A percentile compares a stretch with the other conserved stretches of the same genome.
Evolutionary conservation across 1,139 yeast species (phyloP).

Genomic region (Blastobotrys serpentis): DNA sequence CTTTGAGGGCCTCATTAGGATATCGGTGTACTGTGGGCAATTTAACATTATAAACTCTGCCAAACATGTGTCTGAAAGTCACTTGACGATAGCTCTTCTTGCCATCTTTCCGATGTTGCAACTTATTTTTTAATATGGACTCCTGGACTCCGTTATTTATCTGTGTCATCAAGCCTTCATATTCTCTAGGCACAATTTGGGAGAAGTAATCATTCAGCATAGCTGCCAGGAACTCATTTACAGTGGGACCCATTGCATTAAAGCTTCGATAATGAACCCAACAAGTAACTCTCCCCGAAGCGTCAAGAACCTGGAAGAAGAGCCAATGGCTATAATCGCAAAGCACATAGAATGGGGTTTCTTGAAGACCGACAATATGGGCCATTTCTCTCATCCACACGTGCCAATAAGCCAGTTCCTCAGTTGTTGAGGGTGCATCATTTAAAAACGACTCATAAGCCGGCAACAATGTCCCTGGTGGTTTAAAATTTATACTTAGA

Average conservation of each 20-base stretch:
- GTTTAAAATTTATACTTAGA: background rate
- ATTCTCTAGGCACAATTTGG: too few relatives aligned
- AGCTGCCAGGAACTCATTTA: conserved; percentile 21
- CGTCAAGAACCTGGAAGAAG: conserved; percentile 20
- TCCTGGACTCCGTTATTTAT: too few relatives aligned
- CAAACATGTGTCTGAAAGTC: too few relatives aligned
- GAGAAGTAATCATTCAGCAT: conserved; percentile 5
- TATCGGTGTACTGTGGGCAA: too few relatives aligned
- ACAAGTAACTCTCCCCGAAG: conserved; percentile 3
- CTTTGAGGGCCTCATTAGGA: too few relatives aligned
- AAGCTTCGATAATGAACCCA: conserved; percentile 15
- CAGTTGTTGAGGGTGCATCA: too few relatives aligned
- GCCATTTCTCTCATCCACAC: conserved; percentile 9
- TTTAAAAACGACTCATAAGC: background rate
- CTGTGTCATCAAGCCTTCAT: too few relatives aligned
- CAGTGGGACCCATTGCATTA: conserved; percentile 18
- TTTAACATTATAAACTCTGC: too few relatives aligned
- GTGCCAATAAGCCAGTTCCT: too few relatives aligned
- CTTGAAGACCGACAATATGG: background rate
- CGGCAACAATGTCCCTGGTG: background rate
- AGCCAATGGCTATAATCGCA: conserved; percentile 28
- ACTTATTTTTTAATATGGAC: too few relatives aligned
- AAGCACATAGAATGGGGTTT: conserved; percentile 16
- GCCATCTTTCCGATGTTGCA: too few relatives aligned
- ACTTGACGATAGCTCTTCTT: too few relatives aligned